phyloP scores from a whole-genome alignment of 805 yeast species.

The Brettanomyces anomalus region DNA sequence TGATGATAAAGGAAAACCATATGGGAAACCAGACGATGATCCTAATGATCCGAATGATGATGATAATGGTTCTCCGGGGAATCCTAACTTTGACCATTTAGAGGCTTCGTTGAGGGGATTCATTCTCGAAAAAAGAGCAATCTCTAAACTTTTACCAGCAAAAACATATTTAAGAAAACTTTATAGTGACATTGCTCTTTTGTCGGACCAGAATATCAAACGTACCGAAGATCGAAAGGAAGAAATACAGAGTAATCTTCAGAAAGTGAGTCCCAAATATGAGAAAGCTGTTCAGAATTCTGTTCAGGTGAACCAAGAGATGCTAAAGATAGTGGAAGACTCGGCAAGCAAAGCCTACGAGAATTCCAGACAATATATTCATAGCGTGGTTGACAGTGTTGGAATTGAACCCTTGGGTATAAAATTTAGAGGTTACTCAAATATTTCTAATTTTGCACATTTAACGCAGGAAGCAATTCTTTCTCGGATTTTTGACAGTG shows the following conservation, averaged over 20 bases:
- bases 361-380: conserved; percentile 46
- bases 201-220: conserved; percentile 57
- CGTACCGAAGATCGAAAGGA: conserved; percentile 42
- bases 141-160: conserved; percentile 87
- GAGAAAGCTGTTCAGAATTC: conserved; percentile 45
- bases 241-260: conserved; percentile 39
- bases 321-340: conserved; percentile 56
- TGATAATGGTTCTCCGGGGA: conserved; percentile 20
- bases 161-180: conserved; percentile 74
- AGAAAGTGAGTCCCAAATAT: conserved; percentile 54
- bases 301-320: conserved; percentile 43
- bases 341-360: conserved; percentile 52
- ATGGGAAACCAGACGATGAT: conserved; percentile 29
- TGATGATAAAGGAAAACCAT: conserved; percentile 27
- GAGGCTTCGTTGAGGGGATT: conserved; percentile 82
- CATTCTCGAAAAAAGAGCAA: conserved; percentile 78
- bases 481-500: conserved; percentile 54
- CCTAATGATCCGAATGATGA: conserved; percentile 23
- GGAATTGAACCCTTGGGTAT: conserved; percentile 32
- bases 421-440: conserved; percentile 53
- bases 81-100: conserved; percentile 69
- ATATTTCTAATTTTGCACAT: conserved; percentile 58
- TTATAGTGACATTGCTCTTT: conserved; percentile 49
- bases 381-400: conserved; percentile 43
- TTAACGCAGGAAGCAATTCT: conserved; percentile 63